These are phyloP conservation scores for Melaleuca quinquenervia DNA, from an alignment of 345 rosid genomes.

Conservation along the genomic window DNA sequence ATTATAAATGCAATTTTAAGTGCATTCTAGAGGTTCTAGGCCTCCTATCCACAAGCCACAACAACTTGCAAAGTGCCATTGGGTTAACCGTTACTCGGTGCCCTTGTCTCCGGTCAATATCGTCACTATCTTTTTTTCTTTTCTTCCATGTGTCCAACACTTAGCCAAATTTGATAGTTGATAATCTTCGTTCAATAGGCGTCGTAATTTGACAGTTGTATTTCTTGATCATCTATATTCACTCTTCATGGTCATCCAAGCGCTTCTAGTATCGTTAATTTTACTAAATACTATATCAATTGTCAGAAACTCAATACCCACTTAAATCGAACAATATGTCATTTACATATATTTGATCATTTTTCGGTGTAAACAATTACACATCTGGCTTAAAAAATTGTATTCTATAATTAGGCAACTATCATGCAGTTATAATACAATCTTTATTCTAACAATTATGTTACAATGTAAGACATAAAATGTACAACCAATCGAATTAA, in stretches of 20 bases:
- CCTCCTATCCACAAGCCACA: no score
- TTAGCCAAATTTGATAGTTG: not conserved
- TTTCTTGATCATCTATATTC: not conserved
- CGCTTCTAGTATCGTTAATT: not conserved
- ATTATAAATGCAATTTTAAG: no score
- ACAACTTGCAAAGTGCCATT: not conserved
- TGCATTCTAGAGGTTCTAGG: not conserved
- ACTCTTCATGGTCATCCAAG: not conserved
- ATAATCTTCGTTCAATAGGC: accelerated
- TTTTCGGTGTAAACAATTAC: accelerated
- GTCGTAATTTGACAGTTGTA: not conserved
- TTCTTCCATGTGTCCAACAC: not conserved
- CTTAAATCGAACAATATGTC: not conserved
- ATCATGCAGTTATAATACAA: no score
- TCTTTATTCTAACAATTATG: not conserved
- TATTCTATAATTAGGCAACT: not conserved
- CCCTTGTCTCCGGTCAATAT: not conserved
- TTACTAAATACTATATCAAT: not conserved
- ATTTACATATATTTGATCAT: not conserved
- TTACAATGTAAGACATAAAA: no score
- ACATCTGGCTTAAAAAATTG: not conserved
- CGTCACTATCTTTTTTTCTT: not conserved
- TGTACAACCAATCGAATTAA: not conserved
- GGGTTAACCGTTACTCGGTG: not conserved
- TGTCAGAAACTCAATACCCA: not conserved